Evolutionary conservation across 345 rosid genomes (phyloP).

Genomic region (Brassica cretica): DNA sequence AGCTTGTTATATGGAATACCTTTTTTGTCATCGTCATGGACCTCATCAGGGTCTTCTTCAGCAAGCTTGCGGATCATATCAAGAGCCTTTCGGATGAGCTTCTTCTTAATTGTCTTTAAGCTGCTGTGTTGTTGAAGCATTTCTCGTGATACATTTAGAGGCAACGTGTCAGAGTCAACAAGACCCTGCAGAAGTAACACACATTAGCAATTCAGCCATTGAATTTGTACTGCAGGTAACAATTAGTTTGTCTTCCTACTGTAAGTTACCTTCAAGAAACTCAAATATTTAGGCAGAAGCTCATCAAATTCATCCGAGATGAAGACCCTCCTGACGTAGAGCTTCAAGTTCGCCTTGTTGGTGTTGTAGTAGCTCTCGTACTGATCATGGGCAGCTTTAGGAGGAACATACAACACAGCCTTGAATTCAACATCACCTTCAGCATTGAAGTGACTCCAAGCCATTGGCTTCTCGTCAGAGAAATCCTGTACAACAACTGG

Average conservation of each 20-base stretch:
- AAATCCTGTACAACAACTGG: slow-evolving; percentile 63
- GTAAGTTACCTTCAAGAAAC: slow-evolving; percentile 73
- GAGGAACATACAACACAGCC: slow-evolving; percentile 91
- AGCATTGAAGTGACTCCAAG: slow-evolving; percentile 94
- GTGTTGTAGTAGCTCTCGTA: slow-evolving; percentile 92
- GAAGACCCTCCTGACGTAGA: slow-evolving; percentile 93
- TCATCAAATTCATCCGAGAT: slow-evolving; percentile 98
- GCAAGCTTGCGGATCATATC: slow-evolving; percentile 92
- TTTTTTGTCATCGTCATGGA: slow-evolving; percentile 70
- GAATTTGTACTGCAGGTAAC: not conserved
- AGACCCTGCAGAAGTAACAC: slow-evolving; percentile 71
- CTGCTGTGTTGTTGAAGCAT: slow-evolving; percentile 98
- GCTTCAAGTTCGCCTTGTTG: slow-evolving; percentile 85
- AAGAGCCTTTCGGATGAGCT: slow-evolving; percentile 92
- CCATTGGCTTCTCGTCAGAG: slow-evolving; percentile 76
- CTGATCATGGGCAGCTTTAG: slow-evolving; percentile 89
- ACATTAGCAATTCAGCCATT: slow-evolving; percentile 5
- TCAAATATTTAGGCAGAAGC: slow-evolving; percentile 89
- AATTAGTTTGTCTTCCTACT: not conserved
- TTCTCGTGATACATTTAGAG: slow-evolving; percentile 92
- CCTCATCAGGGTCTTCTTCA: slow-evolving; percentile 89
- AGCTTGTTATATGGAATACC: slow-evolving; percentile 43
- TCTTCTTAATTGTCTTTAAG: slow-evolving; percentile 95
- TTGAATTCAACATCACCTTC: slow-evolving; percentile 99
- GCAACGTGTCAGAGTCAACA: slow-evolving; percentile 94